Evolutionary conservation across 2,329 filamentous ascomycete species (phyloP), one percentile per base, ranked within the genome.

Genomic region (Aureobasidium subglaciale): DNA sequence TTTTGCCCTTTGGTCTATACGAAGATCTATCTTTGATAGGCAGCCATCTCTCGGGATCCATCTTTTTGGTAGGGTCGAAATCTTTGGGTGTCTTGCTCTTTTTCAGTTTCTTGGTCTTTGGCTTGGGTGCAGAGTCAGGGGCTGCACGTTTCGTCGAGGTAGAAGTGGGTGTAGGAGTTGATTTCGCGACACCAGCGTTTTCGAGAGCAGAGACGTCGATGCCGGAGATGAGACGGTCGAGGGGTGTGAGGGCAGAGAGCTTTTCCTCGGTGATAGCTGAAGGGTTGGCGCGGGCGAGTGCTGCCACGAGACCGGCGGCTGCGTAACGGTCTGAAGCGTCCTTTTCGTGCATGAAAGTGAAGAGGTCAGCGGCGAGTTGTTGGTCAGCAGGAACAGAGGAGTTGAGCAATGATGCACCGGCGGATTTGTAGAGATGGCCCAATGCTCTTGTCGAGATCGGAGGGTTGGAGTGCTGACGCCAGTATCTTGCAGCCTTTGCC

Each of bases 1-100:
- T 96, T 76, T 87, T 90, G 5, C 90, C 90, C 75, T 93, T 96
- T 7, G 91, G 90, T 45, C 87, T 78, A 72, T 96, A 99, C 37
- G 84, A 88, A 63, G 88, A 93, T 56, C 93, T 81, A 69, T 99
- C 93, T 52, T 87, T 84, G 65, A 97, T 77, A 11, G 93, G 92
- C 58, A 99, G 73, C 93, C 93, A 99, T 60, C 93, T 80, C 72
- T 99, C 93, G 0, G 90, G 85, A 70, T 99, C 93, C 30, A 88
- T 81, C 61, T 84, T 85, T 76, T 90, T 95, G 63, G 79, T 82
- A 52, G 88, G 81, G 58, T 90, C 88, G 65, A 83, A 88, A 64
- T 85, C 80, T 71, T 88, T 89, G 29, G 87, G 87, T 64, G 88
- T 75, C 63, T 81, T 82, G 56, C 76, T 80, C 67, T 79, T 78